A percentile compares a stretch with the other conserved stretches of the same genome.
These are phyloP conservation scores for Metarhizium guizhouense DNA, from an alignment of 2,329 filamentous ascomycete species.

Conservation along the genomic window DNA sequence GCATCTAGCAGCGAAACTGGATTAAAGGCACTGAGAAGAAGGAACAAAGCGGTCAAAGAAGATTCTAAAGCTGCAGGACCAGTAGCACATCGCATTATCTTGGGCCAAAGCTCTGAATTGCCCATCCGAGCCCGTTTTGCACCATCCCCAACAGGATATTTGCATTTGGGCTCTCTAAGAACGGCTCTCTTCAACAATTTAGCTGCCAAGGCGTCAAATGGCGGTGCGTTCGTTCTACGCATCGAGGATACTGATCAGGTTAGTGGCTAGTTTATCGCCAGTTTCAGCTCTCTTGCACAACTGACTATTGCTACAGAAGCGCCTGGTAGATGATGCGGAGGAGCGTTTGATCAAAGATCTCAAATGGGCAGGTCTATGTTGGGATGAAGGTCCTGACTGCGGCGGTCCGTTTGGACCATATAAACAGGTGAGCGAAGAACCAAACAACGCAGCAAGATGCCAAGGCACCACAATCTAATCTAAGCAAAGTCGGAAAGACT, in stretches of 20 bases:
- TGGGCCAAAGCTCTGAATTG: conserved; percentile 44
- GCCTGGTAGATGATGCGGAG: conserved; percentile 74
- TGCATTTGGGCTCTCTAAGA: conserved; percentile 84
- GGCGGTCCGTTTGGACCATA: conserved; percentile 81
- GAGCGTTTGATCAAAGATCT: conserved; percentile 69
- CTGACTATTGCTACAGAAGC: conserved; percentile 44
- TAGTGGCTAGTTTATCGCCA: conserved; percentile 17
- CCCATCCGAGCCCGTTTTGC: conserved; percentile 64
- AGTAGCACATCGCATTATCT: conserved; percentile 16
- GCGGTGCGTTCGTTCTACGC: conserved; percentile 81
- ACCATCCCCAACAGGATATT: conserved; percentile 86
- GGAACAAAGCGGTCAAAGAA: conserved; percentile 15
- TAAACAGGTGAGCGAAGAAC: conserved; percentile 51
- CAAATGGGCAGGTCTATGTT: conserved; percentile 78
- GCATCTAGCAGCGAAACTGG: conserved; percentile 1
- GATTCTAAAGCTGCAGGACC: background rate
- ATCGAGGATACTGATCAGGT: conserved; percentile 95
- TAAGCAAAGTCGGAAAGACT: conserved; percentile 64
- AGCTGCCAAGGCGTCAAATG: conserved; percentile 69
- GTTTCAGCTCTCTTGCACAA: background rate
- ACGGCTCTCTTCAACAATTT: conserved; percentile 96
- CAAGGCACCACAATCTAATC: background rate
- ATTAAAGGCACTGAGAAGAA: conserved; percentile 10
- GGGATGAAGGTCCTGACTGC: conserved; percentile 88
- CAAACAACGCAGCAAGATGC: background rate